phyloP scores from a whole-genome alignment of 768 basidiomycete species.

The Trametes cubensis region DNA sequence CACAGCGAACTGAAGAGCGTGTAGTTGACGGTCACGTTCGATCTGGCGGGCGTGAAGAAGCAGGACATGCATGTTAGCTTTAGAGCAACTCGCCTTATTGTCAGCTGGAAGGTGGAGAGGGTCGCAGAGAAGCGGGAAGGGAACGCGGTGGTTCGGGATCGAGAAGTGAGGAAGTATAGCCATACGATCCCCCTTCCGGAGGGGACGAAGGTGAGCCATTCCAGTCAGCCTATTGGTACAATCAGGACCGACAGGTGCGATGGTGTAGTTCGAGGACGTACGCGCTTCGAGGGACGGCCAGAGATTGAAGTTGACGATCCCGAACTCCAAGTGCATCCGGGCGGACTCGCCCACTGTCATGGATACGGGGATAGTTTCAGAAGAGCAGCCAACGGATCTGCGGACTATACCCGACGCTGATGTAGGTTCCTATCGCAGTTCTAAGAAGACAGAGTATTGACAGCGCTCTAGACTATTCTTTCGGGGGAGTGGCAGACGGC shows the following conservation, averaged over 20 bases:
- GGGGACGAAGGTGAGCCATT: slow-evolving; percentile 49
- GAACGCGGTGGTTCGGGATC: slow-evolving; percentile 62
- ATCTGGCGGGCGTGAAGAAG: slow-evolving; percentile 69
- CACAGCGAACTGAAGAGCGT: neutral
- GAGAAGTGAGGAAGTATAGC: slow-evolving; percentile 62
- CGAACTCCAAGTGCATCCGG: slow-evolving; percentile 35
- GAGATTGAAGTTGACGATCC: slow-evolving; percentile 65
- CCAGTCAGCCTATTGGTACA: neutral
- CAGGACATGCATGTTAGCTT: slow-evolving; percentile 78
- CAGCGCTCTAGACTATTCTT: neutral
- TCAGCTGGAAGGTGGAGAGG: slow-evolving; percentile 67
- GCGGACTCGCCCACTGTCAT: neutral
- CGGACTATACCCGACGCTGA: neutral
- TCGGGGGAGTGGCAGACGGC: neutral
- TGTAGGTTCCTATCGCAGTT: neutral
- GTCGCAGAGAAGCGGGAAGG: slow-evolving; percentile 64
- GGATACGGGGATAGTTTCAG: neutral
- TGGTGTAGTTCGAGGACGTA: slow-evolving; percentile 69
- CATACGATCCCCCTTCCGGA: slow-evolving; percentile 74
- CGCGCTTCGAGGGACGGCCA: slow-evolving; percentile 66
- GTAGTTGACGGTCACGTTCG: slow-evolving; percentile 68
- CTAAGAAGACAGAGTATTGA: neutral
- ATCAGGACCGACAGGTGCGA: neutral
- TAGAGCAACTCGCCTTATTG: slow-evolving; percentile 58
- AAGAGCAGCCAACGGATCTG: neutral